Base-by-base conservation (phyloP, 2,329 filamentous ascomycete species). In the Arthrobotrys megalospora region DNA sequence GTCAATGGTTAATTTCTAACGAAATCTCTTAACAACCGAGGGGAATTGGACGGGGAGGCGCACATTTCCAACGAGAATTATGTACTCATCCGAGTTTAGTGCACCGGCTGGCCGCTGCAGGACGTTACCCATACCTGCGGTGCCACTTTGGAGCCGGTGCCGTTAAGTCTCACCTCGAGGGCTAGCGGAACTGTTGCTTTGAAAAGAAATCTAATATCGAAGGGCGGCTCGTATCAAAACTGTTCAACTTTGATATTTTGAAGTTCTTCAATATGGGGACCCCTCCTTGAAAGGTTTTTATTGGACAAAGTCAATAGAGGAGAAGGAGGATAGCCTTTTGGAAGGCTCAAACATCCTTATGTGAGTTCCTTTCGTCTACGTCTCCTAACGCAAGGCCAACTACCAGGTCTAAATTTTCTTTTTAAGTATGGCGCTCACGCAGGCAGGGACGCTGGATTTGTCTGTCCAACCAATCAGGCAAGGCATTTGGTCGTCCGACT, bases 61-160 rank as follows among this genome's bases (percentile, higher is more conserved):
- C 48, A 76, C 72, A 76, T 76, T 76, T 76, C 72, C 72, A 76
- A 76, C 72, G 47, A 76, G 65, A 76, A 76, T 64, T 76, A 76
- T 76, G 72, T 76, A 76, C 72, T 76, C 72, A 76, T 76, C 72
- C 72, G 72, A 76, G 58, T 76, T 76, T 76, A 76, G 72, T 76
- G 65, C 72, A 69, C 72, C 72, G 58, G 72, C 72, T 69, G 72
- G 72, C 38, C 72, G 65, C 65, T 76, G 72, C 47, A 76, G 72
- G 58, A 76, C 72, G 58, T 76, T 76, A 48, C 72, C 72, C 72
- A 76, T 76, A 28, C 36, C 72, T 69, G 28, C 58, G 38, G 72
- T 76, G 72, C 65, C 72, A 70, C 55, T 66, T 52, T 70, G 10
- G 41, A 70, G 55, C 72, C 55, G 47, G 48, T 55, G 24, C 68